phyloP scores from a whole-genome alignment of 352 stramenopile genomes.

The Pythium coloratum region DNA sequence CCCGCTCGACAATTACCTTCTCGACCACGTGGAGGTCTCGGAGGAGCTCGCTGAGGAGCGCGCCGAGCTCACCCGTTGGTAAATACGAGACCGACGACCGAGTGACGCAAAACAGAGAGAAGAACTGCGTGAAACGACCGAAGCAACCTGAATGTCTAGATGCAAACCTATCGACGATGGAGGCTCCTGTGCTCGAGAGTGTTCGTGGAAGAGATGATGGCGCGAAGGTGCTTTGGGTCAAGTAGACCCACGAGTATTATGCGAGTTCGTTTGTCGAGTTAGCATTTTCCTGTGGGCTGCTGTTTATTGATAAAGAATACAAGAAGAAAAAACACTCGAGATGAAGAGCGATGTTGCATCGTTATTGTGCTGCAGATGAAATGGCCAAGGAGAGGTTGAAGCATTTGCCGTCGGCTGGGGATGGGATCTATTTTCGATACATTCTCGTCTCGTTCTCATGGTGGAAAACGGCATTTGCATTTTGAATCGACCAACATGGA shows the following conservation, averaged over 20 bases:
- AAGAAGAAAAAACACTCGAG: slow-evolving; percentile 7
- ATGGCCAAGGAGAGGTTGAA: neutral
- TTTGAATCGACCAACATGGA: neutral
- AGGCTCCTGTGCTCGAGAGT: neutral
- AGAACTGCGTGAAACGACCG: neutral
- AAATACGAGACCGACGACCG: slow-evolving; percentile 27
- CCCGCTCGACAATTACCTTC: slow-evolving; percentile 75
- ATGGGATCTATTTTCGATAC: neutral
- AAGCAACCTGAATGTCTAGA: neutral
- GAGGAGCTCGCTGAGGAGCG: slow-evolving; percentile 71
- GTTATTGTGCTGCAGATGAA: neutral
- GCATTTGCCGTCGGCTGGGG: neutral
- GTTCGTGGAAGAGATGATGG: neutral
- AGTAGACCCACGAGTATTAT: neutral
- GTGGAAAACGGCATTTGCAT: neutral
- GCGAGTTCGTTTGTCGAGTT: neutral
- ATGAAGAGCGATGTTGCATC: neutral
- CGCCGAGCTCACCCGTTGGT: slow-evolving; percentile 81
- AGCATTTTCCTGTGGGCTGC: neutral
- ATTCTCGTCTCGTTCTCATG: neutral
- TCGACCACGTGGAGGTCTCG: slow-evolving; percentile 52
- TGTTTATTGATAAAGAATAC: slow-evolving; percentile 26
- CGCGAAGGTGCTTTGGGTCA: neutral
- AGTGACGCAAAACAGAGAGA: neutral
- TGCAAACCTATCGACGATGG: neutral